Base-by-base conservation (phyloP, 768 basidiomycete species). In the Agrocybe praecox region DNA sequence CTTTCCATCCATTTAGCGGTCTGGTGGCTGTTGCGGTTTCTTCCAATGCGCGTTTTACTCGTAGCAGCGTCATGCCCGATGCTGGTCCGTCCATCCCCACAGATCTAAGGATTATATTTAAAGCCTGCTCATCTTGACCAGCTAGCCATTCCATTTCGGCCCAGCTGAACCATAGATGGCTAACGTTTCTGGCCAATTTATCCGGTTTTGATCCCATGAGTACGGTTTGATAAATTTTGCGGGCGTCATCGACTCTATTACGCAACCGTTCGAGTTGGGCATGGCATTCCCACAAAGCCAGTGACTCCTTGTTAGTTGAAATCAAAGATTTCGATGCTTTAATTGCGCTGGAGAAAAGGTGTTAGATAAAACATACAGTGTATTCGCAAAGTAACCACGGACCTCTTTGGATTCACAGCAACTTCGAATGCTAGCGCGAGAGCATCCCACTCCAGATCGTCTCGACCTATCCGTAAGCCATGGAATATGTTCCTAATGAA, bases 111-210 rank as follows among this genome's bases (percentile, higher is more conserved):
- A 87, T 76, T 29, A 89, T 76, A 33, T 77, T 72, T 34, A 84
- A 67, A 14, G 87, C 80, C 32, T 79, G 75, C 29, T 83, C 79
- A 18, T 74, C 65, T 29, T 78, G 62, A 1, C 84, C 80, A 14
- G 74, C 68, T 11, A 91, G 67, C 92, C 92, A 94, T 69, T 92
- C 91, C 80, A 91, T 81, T 63, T 94, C 87, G 1, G 87, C 88
- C 89, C 90, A 94, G 62, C 87, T 83, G 85, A 86, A 92, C 89
- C 89, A 94, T 58, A 94, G 66, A 54, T 68, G 69, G 19, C 79
- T 74, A 15, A 72, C 65, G 29, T 75, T 80, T 5, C 66, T 65
- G 29, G 72, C 69, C 11, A 67, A 70, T 6, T 70, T 64, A 15
- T 69, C 50, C 22, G 74, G 70, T 2, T 76, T 72, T 1, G 83